Evolutionary conservation across 306 rosid genomes (phyloP).

Genomic region (Abrus precatorius): DNA sequence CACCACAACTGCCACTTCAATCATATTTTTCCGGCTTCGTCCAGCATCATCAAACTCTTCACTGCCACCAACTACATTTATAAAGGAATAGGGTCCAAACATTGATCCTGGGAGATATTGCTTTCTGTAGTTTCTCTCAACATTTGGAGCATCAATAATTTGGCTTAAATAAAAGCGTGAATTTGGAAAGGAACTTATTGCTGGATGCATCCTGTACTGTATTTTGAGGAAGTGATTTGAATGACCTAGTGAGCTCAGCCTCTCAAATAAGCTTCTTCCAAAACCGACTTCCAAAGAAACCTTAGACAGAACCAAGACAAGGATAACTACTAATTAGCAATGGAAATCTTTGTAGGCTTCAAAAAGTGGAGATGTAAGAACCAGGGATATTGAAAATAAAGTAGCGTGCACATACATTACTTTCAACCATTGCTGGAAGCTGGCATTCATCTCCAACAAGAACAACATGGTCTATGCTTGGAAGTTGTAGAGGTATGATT

Average conservation of each 20-base stretch:
- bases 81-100: constrained; percentile 83
- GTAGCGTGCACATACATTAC: constrained; percentile 57
- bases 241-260: constrained; percentile 61
- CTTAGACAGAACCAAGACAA: constrained; percentile 45
- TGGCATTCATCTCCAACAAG: constrained; percentile 88
- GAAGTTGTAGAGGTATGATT: constrained; percentile 71
- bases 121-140: constrained; percentile 55
- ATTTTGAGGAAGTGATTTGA: constrained; percentile 66
- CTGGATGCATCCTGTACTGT: constrained; percentile 91
- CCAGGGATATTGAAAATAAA: neutral
- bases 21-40: constrained; percentile 72
- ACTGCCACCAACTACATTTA: constrained; percentile 71
- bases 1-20: constrained; percentile 72
- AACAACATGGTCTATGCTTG: constrained; percentile 61
- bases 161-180: constrained; percentile 58
- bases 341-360: neutral
- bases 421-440: constrained; percentile 74
- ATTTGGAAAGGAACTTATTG: constrained; percentile 79
- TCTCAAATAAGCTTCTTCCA: constrained; percentile 81
- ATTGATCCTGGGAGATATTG: constrained; percentile 65
- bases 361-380: neutral
- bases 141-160: constrained; percentile 71
- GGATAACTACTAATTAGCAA: constrained; percentile 12
- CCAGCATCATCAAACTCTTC: constrained; percentile 80
- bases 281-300: constrained; percentile 67